These are phyloP conservation scores for Durio zibethinus DNA, from an alignment of 345 rosid species.

Conservation along the genomic window DNA sequence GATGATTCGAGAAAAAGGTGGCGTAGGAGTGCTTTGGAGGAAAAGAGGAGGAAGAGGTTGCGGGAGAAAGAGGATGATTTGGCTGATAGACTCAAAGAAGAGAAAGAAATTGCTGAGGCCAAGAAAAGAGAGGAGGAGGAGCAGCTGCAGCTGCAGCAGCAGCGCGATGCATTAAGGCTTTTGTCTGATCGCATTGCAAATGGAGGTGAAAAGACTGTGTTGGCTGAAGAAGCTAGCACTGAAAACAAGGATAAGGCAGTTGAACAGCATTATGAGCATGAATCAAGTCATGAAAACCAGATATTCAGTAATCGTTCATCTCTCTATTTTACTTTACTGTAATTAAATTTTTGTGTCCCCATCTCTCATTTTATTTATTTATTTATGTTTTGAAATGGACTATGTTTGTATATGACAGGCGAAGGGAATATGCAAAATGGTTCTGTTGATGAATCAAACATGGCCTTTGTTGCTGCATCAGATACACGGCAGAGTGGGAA, in stretches of 20 bases:
- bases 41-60: constrained; percentile 65
- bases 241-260: constrained; percentile 38
- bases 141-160: constrained; percentile 25
- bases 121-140: constrained; percentile 79
- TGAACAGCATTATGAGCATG: constrained; percentile 31
- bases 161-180: constrained; percentile 55
- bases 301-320: constrained; percentile 18
- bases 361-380: neutral
- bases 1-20: constrained; percentile 85
- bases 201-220: constrained; percentile 37
- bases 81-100: constrained; percentile 69
- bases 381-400: neutral
- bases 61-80: constrained; percentile 86
- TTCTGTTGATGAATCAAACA: constrained; percentile 42
- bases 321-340: neutral
- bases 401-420: constrained; percentile 26
- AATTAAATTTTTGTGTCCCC: neutral
- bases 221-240: constrained; percentile 29
- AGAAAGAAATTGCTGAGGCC: constrained; percentile 81
- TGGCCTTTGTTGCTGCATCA: constrained; percentile 37
- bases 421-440: constrained; percentile 59
- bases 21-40: constrained; percentile 73
- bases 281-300: constrained; percentile 31
- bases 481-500: constrained; percentile 46
- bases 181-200: constrained; percentile 40